Evolutionary conservation across 2,329 filamentous ascomycete species (phyloP), one percentile per base, ranked within the genome.

Genomic region (Didymellaceae sp.): DNA sequence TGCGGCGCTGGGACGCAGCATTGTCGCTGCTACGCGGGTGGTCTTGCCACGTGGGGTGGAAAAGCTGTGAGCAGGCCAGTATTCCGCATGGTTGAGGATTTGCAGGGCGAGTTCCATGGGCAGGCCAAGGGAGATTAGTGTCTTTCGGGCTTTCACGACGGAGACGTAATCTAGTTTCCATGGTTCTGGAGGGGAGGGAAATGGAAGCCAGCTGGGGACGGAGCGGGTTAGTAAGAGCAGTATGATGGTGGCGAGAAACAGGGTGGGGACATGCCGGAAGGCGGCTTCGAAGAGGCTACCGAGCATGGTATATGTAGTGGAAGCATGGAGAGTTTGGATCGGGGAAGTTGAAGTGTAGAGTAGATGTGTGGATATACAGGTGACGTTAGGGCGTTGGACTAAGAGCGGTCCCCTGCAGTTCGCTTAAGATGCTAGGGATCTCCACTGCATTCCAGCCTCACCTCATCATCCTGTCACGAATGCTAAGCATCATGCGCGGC

Each of bases 41-140:
- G 32, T 24, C 3, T 21, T 45, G 1, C 20, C 37, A 4, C 34
- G 14, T 3, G 34, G 13, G 4, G 20, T 26, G 10, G 30, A 25
- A 41, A 55, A 58, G 3, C 51, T 26, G 4, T 57, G 47, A 10
- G 28, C 31, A 0, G 57, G 62, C 61, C 63, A 68, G 45, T 72
- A 71, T 5, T 62, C 30, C 8, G 68, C 66, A 22, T 46, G 30
- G 1, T 69, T 60, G 2, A 72, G 52, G 14, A 71, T 63, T 2
- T 60, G 43, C 6, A 72, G 62, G 2, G 64, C 62, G 13, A 72
- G 57, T 22, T 72, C 68, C 3, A 61, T 67, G 6, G 68, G 68
- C 4, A 72, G 56, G 6, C 54, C 52, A 6, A 63, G 47, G 1
- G 47, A 20, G 14, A 61, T 57, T 16, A 71, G 59, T 5, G 64